Percentiles rank a stretch among this genome's conserved stretches.
These are phyloP conservation scores for Chaetomium sp. DNA, from an alignment of 2,329 filamentous ascomycete genomes.

Conservation along the genomic window DNA sequence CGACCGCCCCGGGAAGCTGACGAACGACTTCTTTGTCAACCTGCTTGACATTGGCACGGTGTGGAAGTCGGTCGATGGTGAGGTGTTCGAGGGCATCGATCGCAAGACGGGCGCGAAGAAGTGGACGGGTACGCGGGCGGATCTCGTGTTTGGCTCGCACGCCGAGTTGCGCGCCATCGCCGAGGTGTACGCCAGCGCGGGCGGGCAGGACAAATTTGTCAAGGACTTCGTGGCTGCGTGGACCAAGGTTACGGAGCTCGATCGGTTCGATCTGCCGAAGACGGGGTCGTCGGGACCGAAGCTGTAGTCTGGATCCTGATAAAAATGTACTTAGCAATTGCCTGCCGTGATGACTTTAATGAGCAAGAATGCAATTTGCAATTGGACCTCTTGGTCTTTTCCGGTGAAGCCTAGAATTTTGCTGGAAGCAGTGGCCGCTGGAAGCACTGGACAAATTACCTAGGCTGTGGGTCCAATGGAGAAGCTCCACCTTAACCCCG, in stretches of 20 bases:
- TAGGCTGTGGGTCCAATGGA: too few relatives aligned
- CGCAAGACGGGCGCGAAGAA: slow-evolving; percentile 62
- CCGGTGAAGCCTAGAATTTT: too few relatives aligned
- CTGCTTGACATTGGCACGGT: slow-evolving; percentile 59
- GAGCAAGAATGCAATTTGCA: too few relatives aligned
- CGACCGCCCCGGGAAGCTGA: slow-evolving; percentile 58
- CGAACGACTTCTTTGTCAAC: slow-evolving; percentile 79
- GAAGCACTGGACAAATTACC: too few relatives aligned
- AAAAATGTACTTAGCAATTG: neutral
- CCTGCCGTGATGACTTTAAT: neutral
- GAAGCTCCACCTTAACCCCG: too few relatives aligned
- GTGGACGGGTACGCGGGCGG: slow-evolving; percentile 63
- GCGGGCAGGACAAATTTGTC: slow-evolving; percentile 57
- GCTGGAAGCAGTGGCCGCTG: too few relatives aligned
- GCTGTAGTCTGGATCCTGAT: slow-evolving; percentile 19
- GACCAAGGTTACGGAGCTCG: slow-evolving; percentile 69
- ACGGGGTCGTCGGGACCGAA: neutral
- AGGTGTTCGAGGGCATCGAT: slow-evolving; percentile 58
- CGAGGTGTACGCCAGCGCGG: slow-evolving; percentile 60
- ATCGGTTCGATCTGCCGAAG: slow-evolving; percentile 56
- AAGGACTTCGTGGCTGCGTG: slow-evolving; percentile 68
- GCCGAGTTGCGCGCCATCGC: slow-evolving; percentile 64
- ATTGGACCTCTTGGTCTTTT: too few relatives aligned
- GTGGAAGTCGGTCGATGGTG: slow-evolving; percentile 54
- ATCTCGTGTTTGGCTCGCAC: slow-evolving; percentile 66